phyloP scores from a whole-genome alignment of 345 rosid species.

The Firmiana major region DNA sequence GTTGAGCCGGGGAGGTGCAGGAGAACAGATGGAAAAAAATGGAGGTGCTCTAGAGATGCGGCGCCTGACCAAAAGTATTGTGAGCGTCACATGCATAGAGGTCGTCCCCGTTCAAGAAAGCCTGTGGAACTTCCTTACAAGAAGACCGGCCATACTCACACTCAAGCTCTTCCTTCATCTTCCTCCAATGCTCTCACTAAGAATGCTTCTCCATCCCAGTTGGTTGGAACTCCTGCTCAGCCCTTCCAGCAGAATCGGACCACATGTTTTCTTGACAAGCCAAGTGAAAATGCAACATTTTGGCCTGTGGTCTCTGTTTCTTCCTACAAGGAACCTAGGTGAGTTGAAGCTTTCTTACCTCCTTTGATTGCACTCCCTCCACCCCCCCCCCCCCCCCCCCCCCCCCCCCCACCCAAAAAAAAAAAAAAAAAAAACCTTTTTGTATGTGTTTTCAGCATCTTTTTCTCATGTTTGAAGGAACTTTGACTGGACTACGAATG shows the following conservation, averaged over 20 bases:
- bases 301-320: conserved; percentile 14
- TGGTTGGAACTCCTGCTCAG: conserved; percentile 9
- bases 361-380: too few relatives aligned
- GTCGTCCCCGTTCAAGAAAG: conserved; percentile 99
- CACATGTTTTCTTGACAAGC: conserved; percentile 1
- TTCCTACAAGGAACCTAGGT: conserved; percentile 33
- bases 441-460: background rate
- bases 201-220: conserved; percentile 20
- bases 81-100: conserved; percentile 81
- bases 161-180: conserved; percentile 13
- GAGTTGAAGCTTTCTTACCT: background rate
- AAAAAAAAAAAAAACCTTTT: background rate
- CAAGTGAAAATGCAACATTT: conserved; percentile 20
- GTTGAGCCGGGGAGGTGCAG: conserved; percentile 77
- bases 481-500: conserved; percentile 36
- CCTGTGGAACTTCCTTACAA: conserved; percentile 68
- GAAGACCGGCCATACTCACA: conserved; percentile 26
- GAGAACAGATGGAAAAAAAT: conserved; percentile 87
- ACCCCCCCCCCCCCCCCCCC: too few relatives aligned
- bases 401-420: too few relatives aligned
- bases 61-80: conserved; percentile 77
- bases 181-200: background rate
- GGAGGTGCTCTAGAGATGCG: conserved; percentile 84
- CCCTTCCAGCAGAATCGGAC: conserved; percentile 13
- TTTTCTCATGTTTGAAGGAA: conserved; percentile 23